Percentiles rank a stretch among this genome's conserved stretches.
Evolutionary conservation across 2,329 filamentous ascomycete species (phyloP).

Genomic region (Phoma sp.): DNA sequence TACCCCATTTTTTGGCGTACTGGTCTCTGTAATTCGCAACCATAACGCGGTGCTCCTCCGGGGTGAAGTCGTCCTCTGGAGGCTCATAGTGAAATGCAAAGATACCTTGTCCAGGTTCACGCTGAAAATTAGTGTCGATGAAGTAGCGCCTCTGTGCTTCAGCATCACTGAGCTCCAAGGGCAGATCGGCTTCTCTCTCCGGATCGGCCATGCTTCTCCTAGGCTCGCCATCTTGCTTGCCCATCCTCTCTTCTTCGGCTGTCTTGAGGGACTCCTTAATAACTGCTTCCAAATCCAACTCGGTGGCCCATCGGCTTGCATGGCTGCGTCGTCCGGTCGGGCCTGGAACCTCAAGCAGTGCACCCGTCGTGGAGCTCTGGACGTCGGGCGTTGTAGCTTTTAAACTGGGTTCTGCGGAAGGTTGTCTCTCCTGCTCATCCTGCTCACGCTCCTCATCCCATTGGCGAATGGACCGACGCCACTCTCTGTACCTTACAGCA

Average conservation of each 20-base stretch:
- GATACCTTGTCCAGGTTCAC: conserved; percentile 70
- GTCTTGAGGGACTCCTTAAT: conserved; percentile 71
- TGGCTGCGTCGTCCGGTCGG: conserved; percentile 41
- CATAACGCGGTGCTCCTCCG: conserved; percentile 72
- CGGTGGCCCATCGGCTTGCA: conserved; percentile 56
- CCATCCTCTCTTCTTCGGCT: conserved; percentile 72
- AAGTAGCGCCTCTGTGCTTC: conserved; percentile 66
- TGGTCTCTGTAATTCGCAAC: conserved; percentile 74
- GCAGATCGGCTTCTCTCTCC: conserved; percentile 77
- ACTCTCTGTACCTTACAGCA: conserved; percentile 47
- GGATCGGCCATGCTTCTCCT: conserved; percentile 74
- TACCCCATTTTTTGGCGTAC: conserved; percentile 81
- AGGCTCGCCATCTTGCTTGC: conserved; percentile 65
- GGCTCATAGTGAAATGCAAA: conserved; percentile 74
- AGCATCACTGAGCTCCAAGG: conserved; percentile 69
- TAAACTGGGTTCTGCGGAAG: conserved; percentile 42
- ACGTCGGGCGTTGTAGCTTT: conserved; percentile 56
- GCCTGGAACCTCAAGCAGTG: conserved; percentile 36
- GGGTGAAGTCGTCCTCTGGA: conserved; percentile 75
- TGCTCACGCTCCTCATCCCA: conserved; percentile 51
- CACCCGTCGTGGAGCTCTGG: conserved; percentile 35
- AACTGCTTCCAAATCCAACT: conserved; percentile 74
- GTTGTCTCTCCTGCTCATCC: conserved; percentile 44
- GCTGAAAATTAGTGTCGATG: conserved; percentile 68
- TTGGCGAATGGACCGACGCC: conserved; percentile 50